Evolutionary conservation across 2,329 filamentous ascomycete genomes (phyloP).

Genomic region (Hymenoscyphus salicellus): DNA sequence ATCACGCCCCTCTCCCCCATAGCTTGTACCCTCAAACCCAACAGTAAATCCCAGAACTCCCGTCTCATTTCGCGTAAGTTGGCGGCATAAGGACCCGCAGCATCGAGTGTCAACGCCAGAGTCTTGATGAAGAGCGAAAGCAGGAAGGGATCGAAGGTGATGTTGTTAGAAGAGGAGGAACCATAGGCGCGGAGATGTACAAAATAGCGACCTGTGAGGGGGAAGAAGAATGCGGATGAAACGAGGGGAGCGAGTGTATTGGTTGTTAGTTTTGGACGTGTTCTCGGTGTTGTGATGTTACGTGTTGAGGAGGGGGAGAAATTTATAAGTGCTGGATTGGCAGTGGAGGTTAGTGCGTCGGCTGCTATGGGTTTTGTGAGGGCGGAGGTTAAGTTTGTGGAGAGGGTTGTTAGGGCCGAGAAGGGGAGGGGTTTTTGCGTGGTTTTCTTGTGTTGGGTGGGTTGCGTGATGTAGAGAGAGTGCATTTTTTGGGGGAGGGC

Average conservation of each 20-base stretch:
- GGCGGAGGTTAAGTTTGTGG: constrained; percentile 62
- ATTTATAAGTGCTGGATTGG: constrained; percentile 55
- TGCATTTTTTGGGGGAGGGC: constrained; percentile 72
- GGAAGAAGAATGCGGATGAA: constrained; percentile 77
- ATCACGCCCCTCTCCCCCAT: constrained; percentile 64
- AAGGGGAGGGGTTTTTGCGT: constrained; percentile 20
- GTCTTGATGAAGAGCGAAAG: constrained; percentile 83
- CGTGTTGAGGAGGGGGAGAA: constrained; percentile 6
- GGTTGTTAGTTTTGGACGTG: constrained; percentile 57
- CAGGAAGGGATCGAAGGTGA: constrained; percentile 71
- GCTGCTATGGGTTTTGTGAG: constrained; percentile 82
- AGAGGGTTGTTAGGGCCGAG: constrained; percentile 60
- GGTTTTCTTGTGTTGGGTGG: constrained; percentile 24
- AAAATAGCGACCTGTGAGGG: constrained; percentile 77
- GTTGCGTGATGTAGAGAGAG: constrained; percentile 57
- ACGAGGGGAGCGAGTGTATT: constrained; percentile 79
- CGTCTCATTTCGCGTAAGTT: constrained; percentile 75
- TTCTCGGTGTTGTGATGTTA: constrained; percentile 81
- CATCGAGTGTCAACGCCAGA: constrained; percentile 75
- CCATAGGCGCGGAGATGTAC: constrained; percentile 55
- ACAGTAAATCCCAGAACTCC: constrained; percentile 80
- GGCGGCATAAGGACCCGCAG: constrained; percentile 75
- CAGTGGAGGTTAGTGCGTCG: constrained; percentile 72
- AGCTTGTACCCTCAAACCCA: constrained; percentile 61
- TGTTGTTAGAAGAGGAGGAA: constrained; percentile 46